A percentile compares a stretch with the other conserved stretches of the same genome.
Evolutionary conservation across 208 protist species (phyloP).

Genomic region (Trypanosoma lewisi): DNA sequence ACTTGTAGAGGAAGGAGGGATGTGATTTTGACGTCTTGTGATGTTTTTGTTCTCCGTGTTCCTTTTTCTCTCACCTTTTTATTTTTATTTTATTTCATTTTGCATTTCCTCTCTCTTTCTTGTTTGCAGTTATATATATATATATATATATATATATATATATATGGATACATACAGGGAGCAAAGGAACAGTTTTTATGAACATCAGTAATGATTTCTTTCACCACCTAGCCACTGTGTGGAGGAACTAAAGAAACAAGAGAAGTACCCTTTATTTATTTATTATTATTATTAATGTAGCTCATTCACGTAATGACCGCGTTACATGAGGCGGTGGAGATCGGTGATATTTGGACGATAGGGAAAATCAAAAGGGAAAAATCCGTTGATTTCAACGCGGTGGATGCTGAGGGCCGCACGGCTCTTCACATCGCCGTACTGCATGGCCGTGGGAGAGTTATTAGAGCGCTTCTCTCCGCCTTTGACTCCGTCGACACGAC

Average conservation of each 20-base stretch:
- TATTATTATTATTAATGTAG: neutral
- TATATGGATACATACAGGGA: neutral
- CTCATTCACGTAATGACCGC: conserved; percentile 16
- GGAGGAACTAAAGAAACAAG: too few species aligned
- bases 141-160: too few species aligned
- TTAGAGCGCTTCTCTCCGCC: conserved; percentile 42
- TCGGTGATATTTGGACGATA: conserved; percentile 36
- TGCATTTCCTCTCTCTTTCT: too few species aligned
- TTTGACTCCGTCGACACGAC: conserved; percentile 41
- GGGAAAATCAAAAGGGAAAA: conserved; percentile 50
- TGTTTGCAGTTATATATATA: too few species aligned
- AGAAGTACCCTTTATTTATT: too few species aligned
- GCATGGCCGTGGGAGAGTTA: conserved; percentile 33
- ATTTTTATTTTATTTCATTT: neutral
- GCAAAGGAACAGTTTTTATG: neutral
- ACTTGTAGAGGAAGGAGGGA: neutral
- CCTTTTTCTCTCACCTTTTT: neutral
- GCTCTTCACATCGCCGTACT: conserved; percentile 74
- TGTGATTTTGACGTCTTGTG: too few species aligned
- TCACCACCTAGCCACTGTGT: too few species aligned
- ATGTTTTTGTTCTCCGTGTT: neutral
- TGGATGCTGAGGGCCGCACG: conserved; percentile 55
- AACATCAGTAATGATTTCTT: too few species aligned
- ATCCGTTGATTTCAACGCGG: conserved; percentile 49
- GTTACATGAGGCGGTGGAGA: conserved; percentile 33